Base-by-base conservation (phyloP, 129 eudicot species). In the Pittosporum tobira region DNA sequence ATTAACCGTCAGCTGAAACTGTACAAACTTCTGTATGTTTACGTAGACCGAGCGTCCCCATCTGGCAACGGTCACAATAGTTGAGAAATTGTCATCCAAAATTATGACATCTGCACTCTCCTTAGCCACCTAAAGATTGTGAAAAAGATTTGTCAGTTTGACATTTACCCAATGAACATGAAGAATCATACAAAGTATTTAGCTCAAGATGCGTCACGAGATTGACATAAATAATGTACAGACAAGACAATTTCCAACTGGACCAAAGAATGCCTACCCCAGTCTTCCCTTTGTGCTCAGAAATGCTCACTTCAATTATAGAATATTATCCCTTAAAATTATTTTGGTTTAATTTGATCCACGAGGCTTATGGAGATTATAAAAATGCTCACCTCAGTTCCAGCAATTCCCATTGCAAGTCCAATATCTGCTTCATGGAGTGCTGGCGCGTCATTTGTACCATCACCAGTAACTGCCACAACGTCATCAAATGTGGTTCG, bases 371-470 rank as follows among this genome's bases (percentile, higher is more conserved):
- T n/a, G n/a, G n/a, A n/a, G n/a, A n/a, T n/a, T n/a, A 20, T 66
- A 0, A 46, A 21, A 46, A 34, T 63, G 57, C 68, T 31, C 53
- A 85, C 95, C 96, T 87, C 94, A 50, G 99, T 91, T 67, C 96
- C 99, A 38, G 96, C 99, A 66, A 91, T 91, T 56, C 99, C 99
- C 99, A 91, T 87, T 23, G 99, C 96, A 74, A 91, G 88, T 37
- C 98, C 98, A 16, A 91, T 91, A 64, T 91, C 98, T 20, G 98
- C 98, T 74, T 91, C 98, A 60, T 91, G 98, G 64, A 91, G 96
- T 11, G 99, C 99, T 11, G 96, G 99, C 26, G 96, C 96, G 61
- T 91, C 96, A 65, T 91, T 91, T 5, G 96, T 91, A 42, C 96
- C 94, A 73, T 91, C 99, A 49, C 99, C 96, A 9, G 96, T 91